phyloP scores from a whole-genome alignment of 108 stramenopile genomes.

The Pseudonitzschia delicatissima region DNA sequence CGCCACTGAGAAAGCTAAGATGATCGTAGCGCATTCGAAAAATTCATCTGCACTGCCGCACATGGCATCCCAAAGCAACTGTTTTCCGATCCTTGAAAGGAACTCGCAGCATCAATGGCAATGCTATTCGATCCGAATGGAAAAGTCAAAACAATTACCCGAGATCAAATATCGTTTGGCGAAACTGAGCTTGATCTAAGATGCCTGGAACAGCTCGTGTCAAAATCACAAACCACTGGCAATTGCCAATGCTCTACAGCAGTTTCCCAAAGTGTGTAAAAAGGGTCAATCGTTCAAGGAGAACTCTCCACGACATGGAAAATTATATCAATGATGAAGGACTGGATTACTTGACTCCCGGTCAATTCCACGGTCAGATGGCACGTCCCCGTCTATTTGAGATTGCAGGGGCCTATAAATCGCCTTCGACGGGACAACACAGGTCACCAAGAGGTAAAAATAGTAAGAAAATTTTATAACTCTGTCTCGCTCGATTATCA shows the following conservation, averaged over 20 bases:
- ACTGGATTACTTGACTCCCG: slow-evolving; percentile 54
- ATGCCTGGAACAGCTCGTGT: slow-evolving; percentile 77
- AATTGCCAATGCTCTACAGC: slow-evolving; percentile 62
- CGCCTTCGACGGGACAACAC: slow-evolving; percentile 46
- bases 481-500: background rate
- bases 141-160: slow-evolving; percentile 58
- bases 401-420: slow-evolving; percentile 76
- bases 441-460: slow-evolving; percentile 7
- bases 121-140: slow-evolving; percentile 60
- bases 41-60: slow-evolving; percentile 16
- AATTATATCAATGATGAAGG: slow-evolving; percentile 49
- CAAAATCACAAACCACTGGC: slow-evolving; percentile 72
- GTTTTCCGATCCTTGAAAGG: slow-evolving; percentile 48
- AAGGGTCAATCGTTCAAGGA: slow-evolving; percentile 19
- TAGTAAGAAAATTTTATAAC: background rate
- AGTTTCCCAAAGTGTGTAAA: slow-evolving; percentile 27
- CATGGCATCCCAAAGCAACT: slow-evolving; percentile 24
- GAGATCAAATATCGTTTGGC: slow-evolving; percentile 60
- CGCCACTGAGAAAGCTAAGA: slow-evolving; percentile 74
- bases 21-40: slow-evolving; percentile 23
- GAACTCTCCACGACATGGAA: slow-evolving; percentile 50
- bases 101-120: slow-evolving; percentile 42
- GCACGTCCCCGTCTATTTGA: slow-evolving; percentile 69
- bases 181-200: slow-evolving; percentile 73
- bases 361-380: slow-evolving; percentile 70